These are phyloP conservation scores for barrel medic (Medicago truncatula) DNA, from an alignment of 306 rosid species.

Conservation along the genomic window DNA sequence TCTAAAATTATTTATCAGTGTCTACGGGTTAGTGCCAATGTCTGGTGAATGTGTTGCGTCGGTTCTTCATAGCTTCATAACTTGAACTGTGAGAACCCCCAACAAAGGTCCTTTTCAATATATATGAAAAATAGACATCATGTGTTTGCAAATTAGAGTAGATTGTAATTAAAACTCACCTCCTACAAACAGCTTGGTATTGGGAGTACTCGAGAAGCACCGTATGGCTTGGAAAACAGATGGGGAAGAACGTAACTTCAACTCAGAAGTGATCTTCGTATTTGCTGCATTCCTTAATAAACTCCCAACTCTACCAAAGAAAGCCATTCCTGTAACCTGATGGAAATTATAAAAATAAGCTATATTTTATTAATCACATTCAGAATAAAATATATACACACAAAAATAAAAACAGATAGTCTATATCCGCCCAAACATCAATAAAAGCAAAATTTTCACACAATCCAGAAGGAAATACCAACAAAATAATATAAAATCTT, in stretches of 20 bases:
- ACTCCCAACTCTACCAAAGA: conserved; percentile 80
- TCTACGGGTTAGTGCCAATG: background rate
- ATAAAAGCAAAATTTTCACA: background rate
- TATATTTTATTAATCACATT: background rate
- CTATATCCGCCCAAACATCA: background rate
- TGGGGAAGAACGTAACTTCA: conserved; percentile 48
- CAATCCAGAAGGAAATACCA: background rate
- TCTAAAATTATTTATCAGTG: background rate
- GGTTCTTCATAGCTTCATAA: background rate
- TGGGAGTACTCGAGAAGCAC: conserved; percentile 59
- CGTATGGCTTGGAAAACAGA: conserved; percentile 67
- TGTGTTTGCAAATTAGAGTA: background rate
- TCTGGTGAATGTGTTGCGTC: background rate
- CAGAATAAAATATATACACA: background rate
- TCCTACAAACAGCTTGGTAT: conserved; percentile 83
- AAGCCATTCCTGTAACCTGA: conserved; percentile 73
- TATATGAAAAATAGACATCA: background rate
- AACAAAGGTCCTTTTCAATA: background rate
- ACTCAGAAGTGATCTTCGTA: conserved; percentile 55
- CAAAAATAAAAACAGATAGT: background rate
- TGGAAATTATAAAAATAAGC: background rate
- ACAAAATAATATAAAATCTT: background rate
- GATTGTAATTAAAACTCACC: conserved; percentile 50
- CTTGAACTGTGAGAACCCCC: background rate
- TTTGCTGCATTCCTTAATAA: conserved; percentile 59